These are phyloP conservation scores for Magnusiomyces starmeri DNA, from an alignment of 1,139 yeast species.

Conservation along the genomic window DNA sequence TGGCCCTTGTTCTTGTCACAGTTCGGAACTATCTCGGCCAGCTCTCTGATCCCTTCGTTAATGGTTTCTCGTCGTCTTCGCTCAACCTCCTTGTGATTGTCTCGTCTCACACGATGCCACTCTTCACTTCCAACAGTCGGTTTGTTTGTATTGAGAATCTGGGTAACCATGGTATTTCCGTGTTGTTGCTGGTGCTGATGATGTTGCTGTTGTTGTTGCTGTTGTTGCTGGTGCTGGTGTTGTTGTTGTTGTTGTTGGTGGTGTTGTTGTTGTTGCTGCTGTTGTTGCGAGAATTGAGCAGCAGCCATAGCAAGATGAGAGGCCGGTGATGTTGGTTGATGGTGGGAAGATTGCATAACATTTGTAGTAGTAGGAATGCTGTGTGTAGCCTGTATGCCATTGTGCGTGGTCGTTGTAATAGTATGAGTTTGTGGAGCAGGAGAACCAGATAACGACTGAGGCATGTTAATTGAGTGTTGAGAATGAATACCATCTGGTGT, in stretches of 20 bases:
- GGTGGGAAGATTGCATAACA: neutral
- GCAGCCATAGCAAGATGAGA: neutral
- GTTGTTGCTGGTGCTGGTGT: neutral
- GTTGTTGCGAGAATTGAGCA: neutral
- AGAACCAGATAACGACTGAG: neutral
- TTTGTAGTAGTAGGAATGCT: neutral
- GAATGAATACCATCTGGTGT: too few species aligned
- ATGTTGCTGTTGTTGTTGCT: neutral
- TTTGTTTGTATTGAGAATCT: constrained; percentile 20
- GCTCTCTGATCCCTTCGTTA: constrained; percentile 78
- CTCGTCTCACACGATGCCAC: constrained; percentile 80
- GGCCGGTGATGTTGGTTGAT: neutral
- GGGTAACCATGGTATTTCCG: neutral
- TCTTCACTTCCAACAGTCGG: constrained; percentile 61
- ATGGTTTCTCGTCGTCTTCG: constrained; percentile 91
- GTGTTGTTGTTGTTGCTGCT: neutral
- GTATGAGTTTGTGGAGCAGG: neutral
- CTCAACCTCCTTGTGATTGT: constrained; percentile 96
- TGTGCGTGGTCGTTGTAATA: neutral
- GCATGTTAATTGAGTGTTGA: too few species aligned
- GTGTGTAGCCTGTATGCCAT: neutral
- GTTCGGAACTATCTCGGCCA: constrained; percentile 77
- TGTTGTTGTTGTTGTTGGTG: neutral
- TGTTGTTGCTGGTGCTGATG: neutral
- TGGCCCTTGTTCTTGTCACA: constrained; percentile 90